Evolutionary conservation across 2,329 filamentous ascomycete genomes (phyloP).

Genomic region (Didymosphaeria variabile): DNA sequence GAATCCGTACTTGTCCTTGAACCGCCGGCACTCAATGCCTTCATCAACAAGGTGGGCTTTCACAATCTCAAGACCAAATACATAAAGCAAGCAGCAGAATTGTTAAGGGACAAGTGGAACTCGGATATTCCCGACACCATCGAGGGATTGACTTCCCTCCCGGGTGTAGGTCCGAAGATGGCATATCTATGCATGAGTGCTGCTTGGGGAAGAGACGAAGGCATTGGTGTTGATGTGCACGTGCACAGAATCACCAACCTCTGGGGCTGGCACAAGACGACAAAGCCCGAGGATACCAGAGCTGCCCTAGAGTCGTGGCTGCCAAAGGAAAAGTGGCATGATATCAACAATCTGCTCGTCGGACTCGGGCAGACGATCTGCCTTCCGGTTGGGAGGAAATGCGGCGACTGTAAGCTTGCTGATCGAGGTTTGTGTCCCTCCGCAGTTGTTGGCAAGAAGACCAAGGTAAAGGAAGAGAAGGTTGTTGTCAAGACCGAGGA

Average conservation of each 20-base stretch:
- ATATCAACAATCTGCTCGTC: conserved; percentile 90
- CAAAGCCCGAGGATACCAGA: conserved; percentile 83
- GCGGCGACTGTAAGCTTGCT: conserved; percentile 86
- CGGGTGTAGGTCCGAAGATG: conserved; percentile 95
- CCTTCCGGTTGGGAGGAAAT: conserved; percentile 78
- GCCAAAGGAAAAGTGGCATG: conserved; percentile 84
- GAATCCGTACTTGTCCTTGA: conserved; percentile 79
- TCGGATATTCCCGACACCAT: conserved; percentile 84
- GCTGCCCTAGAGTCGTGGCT: conserved; percentile 81
- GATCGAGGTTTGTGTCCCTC: conserved; percentile 75
- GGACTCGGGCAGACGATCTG: conserved; percentile 90
- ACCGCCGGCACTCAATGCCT: conserved; percentile 70
- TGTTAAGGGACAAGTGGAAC: conserved; percentile 74
- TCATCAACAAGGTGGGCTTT: conserved; percentile 88
- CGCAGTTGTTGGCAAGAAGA: conserved; percentile 57
- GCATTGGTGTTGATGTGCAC: conserved; percentile 94
- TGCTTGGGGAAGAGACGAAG: conserved; percentile 73
- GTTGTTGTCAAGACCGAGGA: conserved; percentile 48
- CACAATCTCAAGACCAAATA: conserved; percentile 93
- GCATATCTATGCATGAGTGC: conserved; percentile 86
- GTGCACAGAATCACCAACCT: conserved; percentile 94
- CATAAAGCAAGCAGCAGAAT: conserved; percentile 77
- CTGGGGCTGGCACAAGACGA: conserved; percentile 89
- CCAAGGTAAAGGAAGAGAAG: conserved; percentile 59
- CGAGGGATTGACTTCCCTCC: conserved; percentile 76